phyloP scores from a whole-genome alignment of 2,329 filamentous ascomycete genomes.

The Atkinsonella texensis region DNA sequence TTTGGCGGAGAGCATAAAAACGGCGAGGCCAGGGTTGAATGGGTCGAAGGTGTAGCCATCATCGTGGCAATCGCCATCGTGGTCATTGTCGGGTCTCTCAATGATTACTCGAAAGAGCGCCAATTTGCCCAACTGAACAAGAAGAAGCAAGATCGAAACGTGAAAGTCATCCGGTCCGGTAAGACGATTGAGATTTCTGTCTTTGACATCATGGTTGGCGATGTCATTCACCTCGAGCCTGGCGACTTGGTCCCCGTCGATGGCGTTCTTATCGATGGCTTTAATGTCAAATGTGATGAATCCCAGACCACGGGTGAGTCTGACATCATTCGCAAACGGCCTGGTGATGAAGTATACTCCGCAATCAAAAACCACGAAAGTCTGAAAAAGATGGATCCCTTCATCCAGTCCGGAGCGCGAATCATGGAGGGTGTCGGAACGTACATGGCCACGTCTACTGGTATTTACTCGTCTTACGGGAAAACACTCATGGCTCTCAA shows the following conservation, averaged over 20 bases:
- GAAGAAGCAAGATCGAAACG: slow-evolving; percentile 63
- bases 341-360: slow-evolving; percentile 55
- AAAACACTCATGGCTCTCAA: slow-evolving; percentile 64
- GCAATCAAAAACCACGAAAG: slow-evolving; percentile 56
- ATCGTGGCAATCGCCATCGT: slow-evolving; percentile 71
- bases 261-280: slow-evolving; percentile 59
- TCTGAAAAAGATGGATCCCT: slow-evolving; percentile 64
- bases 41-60: slow-evolving; percentile 74
- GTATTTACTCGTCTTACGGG: slow-evolving; percentile 62
- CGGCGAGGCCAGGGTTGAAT: slow-evolving; percentile 50
- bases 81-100: slow-evolving; percentile 63
- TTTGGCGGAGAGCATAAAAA: slow-evolving; percentile 45
- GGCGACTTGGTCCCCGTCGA: slow-evolving; percentile 66
- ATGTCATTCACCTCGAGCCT: slow-evolving; percentile 61
- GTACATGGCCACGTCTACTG: slow-evolving; percentile 62
- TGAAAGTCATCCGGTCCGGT: slow-evolving; percentile 62
- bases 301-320: slow-evolving; percentile 72
- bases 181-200: slow-evolving; percentile 58
- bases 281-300: slow-evolving; percentile 66
- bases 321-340: slow-evolving; percentile 57
- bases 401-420: slow-evolving; percentile 74
- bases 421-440: slow-evolving; percentile 69
- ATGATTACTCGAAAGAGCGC: slow-evolving; percentile 71
- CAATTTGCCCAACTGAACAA: slow-evolving; percentile 69
- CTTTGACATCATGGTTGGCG: slow-evolving; percentile 56